Percentiles rank a stretch among this genome's conserved stretches.
These are phyloP conservation scores for Lojkania enalia DNA, from an alignment of 2,329 filamentous ascomycete species.

Conservation along the genomic window DNA sequence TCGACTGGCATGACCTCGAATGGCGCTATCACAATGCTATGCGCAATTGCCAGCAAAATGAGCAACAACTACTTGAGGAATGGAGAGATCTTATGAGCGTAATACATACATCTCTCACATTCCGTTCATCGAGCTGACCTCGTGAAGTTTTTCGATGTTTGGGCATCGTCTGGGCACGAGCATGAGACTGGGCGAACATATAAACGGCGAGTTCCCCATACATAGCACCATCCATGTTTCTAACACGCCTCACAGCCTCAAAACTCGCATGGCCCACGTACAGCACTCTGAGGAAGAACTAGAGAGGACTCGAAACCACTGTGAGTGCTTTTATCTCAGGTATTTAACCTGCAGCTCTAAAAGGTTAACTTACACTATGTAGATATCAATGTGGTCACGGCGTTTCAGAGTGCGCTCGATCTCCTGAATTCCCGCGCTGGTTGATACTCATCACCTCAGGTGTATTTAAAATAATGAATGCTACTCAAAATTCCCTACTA, in stretches of 20 bases:
- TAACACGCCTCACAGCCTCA: slow-evolving; percentile 58
- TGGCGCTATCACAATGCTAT: slow-evolving; percentile 69
- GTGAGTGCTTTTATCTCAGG: slow-evolving; percentile 57
- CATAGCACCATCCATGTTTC: slow-evolving; percentile 1
- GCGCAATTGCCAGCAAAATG: slow-evolving; percentile 62
- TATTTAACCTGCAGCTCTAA: slow-evolving; percentile 2
- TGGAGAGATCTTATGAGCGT: slow-evolving; percentile 57
- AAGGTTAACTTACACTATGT: slow-evolving; percentile 20
- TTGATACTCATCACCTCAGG: slow-evolving; percentile 27
- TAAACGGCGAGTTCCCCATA: slow-evolving; percentile 62
- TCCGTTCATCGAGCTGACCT: slow-evolving; percentile 12
- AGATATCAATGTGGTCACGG: slow-evolving; percentile 53
- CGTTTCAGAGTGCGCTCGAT: slow-evolving; percentile 54
- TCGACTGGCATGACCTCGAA: slow-evolving; percentile 80
- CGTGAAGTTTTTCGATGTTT: slow-evolving; percentile 74
- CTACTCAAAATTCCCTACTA: background rate
- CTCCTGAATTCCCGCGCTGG: slow-evolving; percentile 40
- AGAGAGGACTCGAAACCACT: slow-evolving; percentile 75
- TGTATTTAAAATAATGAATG: too few species aligned
- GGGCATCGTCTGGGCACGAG: slow-evolving; percentile 71
- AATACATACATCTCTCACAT: slow-evolving; percentile 4
- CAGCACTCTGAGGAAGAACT: slow-evolving; percentile 72
- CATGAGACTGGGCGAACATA: slow-evolving; percentile 77
- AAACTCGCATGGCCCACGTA: slow-evolving; percentile 77
- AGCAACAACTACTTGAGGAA: slow-evolving; percentile 67